Base-by-base conservation (phyloP, 1,284 basidiomycete genomes). In the Microbotryum scabiosae region DNA sequence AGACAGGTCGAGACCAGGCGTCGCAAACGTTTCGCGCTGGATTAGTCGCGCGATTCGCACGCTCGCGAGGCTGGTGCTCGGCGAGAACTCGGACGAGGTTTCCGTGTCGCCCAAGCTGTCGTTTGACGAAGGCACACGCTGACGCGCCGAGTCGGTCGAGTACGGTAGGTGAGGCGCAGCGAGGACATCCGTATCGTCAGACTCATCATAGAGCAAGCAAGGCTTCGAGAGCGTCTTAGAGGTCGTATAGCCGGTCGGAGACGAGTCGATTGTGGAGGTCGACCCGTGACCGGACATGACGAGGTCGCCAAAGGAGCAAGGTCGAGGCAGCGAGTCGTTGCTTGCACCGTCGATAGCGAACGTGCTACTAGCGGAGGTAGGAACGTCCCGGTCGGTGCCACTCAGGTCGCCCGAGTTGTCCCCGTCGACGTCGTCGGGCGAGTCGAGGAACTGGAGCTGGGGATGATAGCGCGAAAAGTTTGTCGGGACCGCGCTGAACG, bases 61-160 rank as follows among this genome's bases (percentile, higher is more conserved):
- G n/a, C 49, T 54, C 3, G 56, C 65, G 61, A 65, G 56, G 4
- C 55, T 58, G 4, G 65, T 63, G 0, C 57, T 58, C 1, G 65
- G 65, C 3, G 63, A 63, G 21, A 46, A 63, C 23, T 60, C 60
- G 18, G 56, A 61, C n/a, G 59, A 56, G 26, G 16, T 50, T 23
- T 59, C 63, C 16, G 61, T 59, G 44, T 46, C 49, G 45, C 52
- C 36, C 36, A 54, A 51, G 52, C 49, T 52, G 25, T 41, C 36
- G 14, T 52, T 46, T n/a, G 58, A 54, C n/a, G 65, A 62, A 4
- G 57, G 54, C 26, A 52, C 20, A 30, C 51, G 51, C 51, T 52
- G 30, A 18, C 9, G 57, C 59, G 21, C 60, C 59, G 20, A 60
- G 28, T 25, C 28, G 25, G 44, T n/a, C 32, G 32, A 12, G 51